Evolutionary conservation across 2,329 filamentous ascomycete species (phyloP).

Genomic region (Penicillium griseofulvum): DNA sequence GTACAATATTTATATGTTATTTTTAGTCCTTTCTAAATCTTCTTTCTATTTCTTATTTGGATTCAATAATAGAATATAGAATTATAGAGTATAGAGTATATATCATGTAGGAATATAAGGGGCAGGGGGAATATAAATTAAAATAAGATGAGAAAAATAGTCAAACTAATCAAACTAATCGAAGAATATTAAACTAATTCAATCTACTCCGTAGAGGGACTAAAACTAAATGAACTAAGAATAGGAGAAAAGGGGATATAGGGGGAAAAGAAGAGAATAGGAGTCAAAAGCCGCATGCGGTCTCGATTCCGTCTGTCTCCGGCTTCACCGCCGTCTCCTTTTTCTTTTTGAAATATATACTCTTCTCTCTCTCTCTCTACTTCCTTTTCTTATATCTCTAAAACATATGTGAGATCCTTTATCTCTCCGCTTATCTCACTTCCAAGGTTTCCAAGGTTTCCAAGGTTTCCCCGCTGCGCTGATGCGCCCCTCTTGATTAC

Average conservation of each 20-base stretch:
- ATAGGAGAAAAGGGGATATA: neutral
- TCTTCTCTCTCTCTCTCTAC: neutral
- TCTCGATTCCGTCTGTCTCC: constrained; percentile 12
- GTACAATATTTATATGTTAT: too few relatives aligned
- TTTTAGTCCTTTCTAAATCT: too few relatives aligned
- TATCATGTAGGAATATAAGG: too few relatives aligned
- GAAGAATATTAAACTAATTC: neutral
- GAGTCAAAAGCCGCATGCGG: constrained; percentile 18
- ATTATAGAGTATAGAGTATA: too few relatives aligned
- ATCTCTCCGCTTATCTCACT: neutral
- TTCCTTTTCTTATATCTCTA: too few relatives aligned
- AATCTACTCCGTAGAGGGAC: neutral
- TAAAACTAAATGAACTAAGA: neutral
- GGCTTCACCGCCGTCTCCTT: constrained; percentile 22
- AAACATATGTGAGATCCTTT: too few relatives aligned
- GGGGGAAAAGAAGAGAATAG: neutral
- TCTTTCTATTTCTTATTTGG: too few relatives aligned
- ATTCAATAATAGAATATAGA: too few relatives aligned
- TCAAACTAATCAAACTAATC: neutral
- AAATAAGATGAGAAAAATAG: neutral
- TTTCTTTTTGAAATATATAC: neutral
- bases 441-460: too few relatives aligned
- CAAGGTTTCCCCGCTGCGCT: constrained; percentile 8
- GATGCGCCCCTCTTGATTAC: constrained; percentile 1
- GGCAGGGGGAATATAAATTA: neutral